Percentiles rank a stretch among this genome's conserved stretches.
phyloP scores from a whole-genome alignment of 2,329 filamentous ascomycete species.

The Chrysosporium queenslandicum region DNA sequence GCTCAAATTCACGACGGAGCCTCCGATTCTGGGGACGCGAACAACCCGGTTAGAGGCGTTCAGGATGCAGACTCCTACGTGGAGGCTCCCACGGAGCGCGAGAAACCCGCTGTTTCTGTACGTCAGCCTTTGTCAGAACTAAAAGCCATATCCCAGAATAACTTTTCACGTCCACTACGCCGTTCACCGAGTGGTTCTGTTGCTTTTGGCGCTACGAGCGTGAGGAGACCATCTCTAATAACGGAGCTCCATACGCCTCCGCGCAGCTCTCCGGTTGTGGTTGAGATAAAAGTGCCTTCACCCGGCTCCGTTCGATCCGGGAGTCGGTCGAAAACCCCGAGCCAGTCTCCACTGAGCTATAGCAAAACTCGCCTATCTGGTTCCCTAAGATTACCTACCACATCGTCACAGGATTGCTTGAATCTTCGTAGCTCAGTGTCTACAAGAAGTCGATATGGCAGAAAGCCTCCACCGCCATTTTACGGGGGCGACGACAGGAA shows the following conservation, averaged over 20 bases:
- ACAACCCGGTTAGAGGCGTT: neutral
- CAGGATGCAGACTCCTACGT: too few relatives aligned
- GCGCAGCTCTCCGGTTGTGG: slow-evolving; percentile 3
- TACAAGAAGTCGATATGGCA: slow-evolving; percentile 3
- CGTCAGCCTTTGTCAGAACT: slow-evolving; percentile 13
- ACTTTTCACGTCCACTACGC: slow-evolving; percentile 19
- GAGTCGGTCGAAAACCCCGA: slow-evolving; percentile 12
- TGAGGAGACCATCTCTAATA: slow-evolving; percentile 13
- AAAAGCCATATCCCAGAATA: slow-evolving; percentile 14
- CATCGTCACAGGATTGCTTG: slow-evolving; percentile 2
- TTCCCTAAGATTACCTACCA: neutral
- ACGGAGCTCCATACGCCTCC: slow-evolving; percentile 5
- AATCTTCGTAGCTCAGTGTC: slow-evolving; percentile 5
- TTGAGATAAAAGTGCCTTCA: neutral
- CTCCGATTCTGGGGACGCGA: neutral
- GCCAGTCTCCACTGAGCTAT: slow-evolving; percentile 13
- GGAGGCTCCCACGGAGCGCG: neutral
- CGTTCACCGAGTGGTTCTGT: slow-evolving; percentile 14
- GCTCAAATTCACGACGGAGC: slow-evolving; percentile 22
- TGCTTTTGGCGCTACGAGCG: slow-evolving; percentile 12
- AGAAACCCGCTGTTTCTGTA: neutral
- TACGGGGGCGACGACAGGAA: slow-evolving; percentile 9
- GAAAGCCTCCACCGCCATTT: neutral
- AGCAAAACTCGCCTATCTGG: slow-evolving; percentile 10
- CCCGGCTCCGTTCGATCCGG: slow-evolving; percentile 6